Conservation (phyloP, 2,329 filamentous ascomycete genomes). For the Graphilbum sp. region DNA sequence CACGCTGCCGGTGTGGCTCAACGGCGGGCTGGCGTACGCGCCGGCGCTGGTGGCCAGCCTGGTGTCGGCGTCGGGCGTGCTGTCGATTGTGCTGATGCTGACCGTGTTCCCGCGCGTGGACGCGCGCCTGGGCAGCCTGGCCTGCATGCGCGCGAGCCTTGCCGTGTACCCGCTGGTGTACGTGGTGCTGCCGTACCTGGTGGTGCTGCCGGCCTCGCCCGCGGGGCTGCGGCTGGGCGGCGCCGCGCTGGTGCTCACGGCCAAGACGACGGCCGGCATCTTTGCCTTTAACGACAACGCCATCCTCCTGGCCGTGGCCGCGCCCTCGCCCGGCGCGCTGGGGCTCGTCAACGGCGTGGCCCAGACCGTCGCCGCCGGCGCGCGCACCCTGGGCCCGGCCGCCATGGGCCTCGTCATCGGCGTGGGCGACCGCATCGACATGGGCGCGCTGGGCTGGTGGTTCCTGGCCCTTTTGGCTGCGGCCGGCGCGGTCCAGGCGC, state of each 20-base stretch:
- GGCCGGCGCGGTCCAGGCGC: slow-evolving; percentile 1
- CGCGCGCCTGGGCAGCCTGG: slow-evolving; percentile 2
- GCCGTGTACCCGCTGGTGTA: slow-evolving; percentile 2
- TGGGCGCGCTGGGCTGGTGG: slow-evolving; percentile 6
- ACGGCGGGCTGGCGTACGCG: slow-evolving; percentile 4
- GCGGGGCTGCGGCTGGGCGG: slow-evolving; percentile 1
- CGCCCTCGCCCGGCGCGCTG: slow-evolving; percentile 3
- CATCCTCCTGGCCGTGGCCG: slow-evolving; percentile 4
- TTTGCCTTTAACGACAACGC: slow-evolving; percentile 7
- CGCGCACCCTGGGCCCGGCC: slow-evolving; percentile 3
- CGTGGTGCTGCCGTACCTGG: slow-evolving; percentile 4
- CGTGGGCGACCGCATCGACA: slow-evolving; percentile 1
- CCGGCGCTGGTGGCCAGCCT: slow-evolving; percentile 1
- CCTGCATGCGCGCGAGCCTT: slow-evolving; percentile 3
- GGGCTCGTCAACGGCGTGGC: slow-evolving; percentile 7
- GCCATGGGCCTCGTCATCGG: slow-evolving; percentile 4
- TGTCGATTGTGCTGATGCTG: slow-evolving; percentile 5
- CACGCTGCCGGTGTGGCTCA: neutral
- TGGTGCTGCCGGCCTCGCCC: slow-evolving; percentile 1
- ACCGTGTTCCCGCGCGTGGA: slow-evolving; percentile 3
- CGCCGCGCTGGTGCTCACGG: neutral
- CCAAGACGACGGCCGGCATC: slow-evolving; percentile 4
- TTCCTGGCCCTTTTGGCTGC: slow-evolving; percentile 1
- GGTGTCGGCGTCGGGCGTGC: slow-evolving; percentile 1
- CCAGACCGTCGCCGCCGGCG: slow-evolving; percentile 3